phyloP scores from a whole-genome alignment of 331 rosid species.

The Malus hybrid region DNA sequence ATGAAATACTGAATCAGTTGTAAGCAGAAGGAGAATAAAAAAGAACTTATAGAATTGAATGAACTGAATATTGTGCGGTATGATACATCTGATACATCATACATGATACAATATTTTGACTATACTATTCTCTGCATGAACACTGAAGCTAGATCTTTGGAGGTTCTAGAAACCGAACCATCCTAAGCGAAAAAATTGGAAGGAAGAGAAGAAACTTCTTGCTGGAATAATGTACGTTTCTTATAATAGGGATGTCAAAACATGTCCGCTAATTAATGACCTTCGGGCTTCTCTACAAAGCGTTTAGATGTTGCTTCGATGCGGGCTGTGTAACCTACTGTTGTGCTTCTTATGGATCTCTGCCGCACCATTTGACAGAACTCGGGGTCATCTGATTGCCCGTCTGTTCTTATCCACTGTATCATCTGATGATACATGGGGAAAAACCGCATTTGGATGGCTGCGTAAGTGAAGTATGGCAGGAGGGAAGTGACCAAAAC shows the following conservation, averaged over 20 bases:
- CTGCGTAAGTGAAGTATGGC: constrained; percentile 56
- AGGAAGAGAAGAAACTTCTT: neutral
- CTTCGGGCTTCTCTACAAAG: constrained; percentile 25
- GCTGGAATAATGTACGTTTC: neutral
- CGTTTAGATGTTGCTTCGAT: constrained; percentile 57
- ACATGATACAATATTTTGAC: constrained; percentile 1
- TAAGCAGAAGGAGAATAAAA: neutral
- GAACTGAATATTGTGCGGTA: neutral
- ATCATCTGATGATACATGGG: constrained; percentile 90
- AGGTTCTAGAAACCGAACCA: neutral
- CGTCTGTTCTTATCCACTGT: constrained; percentile 80
- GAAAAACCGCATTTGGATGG: constrained; percentile 80
- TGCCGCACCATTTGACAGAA: constrained; percentile 64
- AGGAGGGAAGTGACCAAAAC: constrained; percentile 46
- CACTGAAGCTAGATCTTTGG: neutral
- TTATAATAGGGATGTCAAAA: neutral
- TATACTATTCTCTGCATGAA: neutral
- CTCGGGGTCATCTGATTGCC: constrained; percentile 68
- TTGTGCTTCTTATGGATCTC: constrained; percentile 58
- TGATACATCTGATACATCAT: constrained; percentile 1
- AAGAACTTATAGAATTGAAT: neutral
- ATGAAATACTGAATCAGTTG: neutral
- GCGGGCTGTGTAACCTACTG: constrained; percentile 95
- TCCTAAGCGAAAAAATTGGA: constrained; percentile 8
- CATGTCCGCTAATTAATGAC: neutral